A percentile compares a stretch with the other conserved stretches of the same genome.
These are phyloP conservation scores for Gyrodon lividus DNA, from an alignment of 768 basidiomycete species.

Conservation along the genomic window DNA sequence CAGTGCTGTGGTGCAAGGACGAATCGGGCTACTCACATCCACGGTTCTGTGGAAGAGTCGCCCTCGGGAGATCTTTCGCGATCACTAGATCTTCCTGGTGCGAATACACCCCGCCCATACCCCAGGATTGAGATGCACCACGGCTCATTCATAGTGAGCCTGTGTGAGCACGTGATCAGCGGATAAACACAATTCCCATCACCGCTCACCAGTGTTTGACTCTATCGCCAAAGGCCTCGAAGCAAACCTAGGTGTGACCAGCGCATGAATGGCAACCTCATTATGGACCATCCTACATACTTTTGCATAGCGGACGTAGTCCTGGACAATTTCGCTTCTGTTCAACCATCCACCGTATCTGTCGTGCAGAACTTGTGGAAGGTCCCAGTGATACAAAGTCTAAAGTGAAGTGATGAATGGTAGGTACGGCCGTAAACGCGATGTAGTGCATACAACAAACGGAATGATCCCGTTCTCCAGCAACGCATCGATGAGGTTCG, in stretches of 20 bases:
- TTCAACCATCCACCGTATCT: conserved; percentile 76
- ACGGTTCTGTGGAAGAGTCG: conserved; percentile 64
- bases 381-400: conserved; percentile 80
- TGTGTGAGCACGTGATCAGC: conserved; percentile 27
- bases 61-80: conserved; percentile 58
- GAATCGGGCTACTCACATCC: conserved; percentile 50
- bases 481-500: conserved; percentile 65
- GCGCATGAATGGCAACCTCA: not conserved
- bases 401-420: conserved; percentile 21
- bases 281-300: conserved; percentile 29
- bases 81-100: conserved; percentile 68
- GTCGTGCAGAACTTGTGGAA: conserved; percentile 72
- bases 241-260: conserved; percentile 51
- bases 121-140: conserved; percentile 71
- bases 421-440: not conserved
- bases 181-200: conserved; percentile 13
- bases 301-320: conserved; percentile 60
- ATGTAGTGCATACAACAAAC: conserved; percentile 52
- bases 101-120: conserved; percentile 70
- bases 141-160: conserved; percentile 77
- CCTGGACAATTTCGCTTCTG: conserved; percentile 65
- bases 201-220: conserved; percentile 65
- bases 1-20: not conserved
- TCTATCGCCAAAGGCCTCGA: conserved; percentile 71
- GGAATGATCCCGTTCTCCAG: conserved; percentile 62